Percentiles rank a stretch among this genome's conserved stretches.
Conservation (phyloP, 2,329 filamentous ascomycete genomes). For the Calonectria fujianensis region DNA sequence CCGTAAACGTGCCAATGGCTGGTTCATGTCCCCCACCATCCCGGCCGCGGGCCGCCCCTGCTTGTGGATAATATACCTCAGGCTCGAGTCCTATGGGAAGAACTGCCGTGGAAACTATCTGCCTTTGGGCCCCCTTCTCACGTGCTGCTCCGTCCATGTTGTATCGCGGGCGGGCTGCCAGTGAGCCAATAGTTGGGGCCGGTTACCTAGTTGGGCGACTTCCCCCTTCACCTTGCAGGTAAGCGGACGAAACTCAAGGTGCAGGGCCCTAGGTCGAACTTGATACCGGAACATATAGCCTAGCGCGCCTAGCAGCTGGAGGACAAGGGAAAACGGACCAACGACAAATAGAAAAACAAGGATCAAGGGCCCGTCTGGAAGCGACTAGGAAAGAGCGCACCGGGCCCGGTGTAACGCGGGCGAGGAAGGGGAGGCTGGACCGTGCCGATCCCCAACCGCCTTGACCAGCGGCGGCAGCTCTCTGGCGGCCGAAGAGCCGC, state of each 20-base stretch:
- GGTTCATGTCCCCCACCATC: constrained; percentile 7
- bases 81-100: constrained; percentile 16
- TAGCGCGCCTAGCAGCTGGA: neutral
- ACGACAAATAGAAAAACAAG: neutral
- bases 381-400: constrained; percentile 5
- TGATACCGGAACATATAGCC: constrained; percentile 9
- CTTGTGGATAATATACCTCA: constrained; percentile 22
- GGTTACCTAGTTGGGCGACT: neutral
- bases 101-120: constrained; percentile 2
- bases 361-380: neutral
- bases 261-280: neutral
- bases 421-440: neutral
- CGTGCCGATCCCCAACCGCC: constrained; percentile 4
- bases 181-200: neutral
- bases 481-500: constrained; percentile 7
- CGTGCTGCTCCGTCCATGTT: neutral
- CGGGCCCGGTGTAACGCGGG: constrained; percentile 11
- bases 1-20: constrained; percentile 13
- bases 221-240: neutral
- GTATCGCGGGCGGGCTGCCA: constrained; percentile 1
- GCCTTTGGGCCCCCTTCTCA: neutral
- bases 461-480: neutral
- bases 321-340: neutral
- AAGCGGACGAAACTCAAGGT: neutral
- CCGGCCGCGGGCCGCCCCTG: constrained; percentile 18